Base-by-base conservation (phyloP, 2,329 filamentous ascomycete species). In the Claviceps citrina region DNA sequence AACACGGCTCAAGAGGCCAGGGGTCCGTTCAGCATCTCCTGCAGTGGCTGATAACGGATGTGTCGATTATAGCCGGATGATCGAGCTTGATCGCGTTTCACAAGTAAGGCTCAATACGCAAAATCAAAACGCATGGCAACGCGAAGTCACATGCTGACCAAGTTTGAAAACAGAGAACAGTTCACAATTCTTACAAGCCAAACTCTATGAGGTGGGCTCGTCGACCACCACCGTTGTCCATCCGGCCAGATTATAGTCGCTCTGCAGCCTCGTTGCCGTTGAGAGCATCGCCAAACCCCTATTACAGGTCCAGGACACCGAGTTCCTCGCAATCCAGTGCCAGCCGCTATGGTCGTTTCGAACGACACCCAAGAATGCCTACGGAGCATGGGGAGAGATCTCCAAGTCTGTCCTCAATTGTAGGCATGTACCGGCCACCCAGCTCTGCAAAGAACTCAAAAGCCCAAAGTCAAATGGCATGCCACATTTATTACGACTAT, bases 1-100 rank as follows among this genome's bases (percentile, higher is more conserved):
- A 20, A 67, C 71, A 34, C 67, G 72, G 15, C 54, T 76, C 26
- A 73, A 66, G 50, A 65, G 72, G 16, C 70, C 70, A 15, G 69
- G 69, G 3, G 57, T 68, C 28, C 61, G 66, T 31, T 61, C 68
- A 33, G 56, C 63, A 22, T 73, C 68, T 10, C 68, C 68, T 12
- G 66, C 66, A 35, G 50, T 70, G 39, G 65, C 64, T 5, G 64
- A 69, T 43, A 62, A 61, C 44, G 67, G 67, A 7, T 52, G 49
- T 34, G 52, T 70, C 38, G 67, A 71, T 49, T 69, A 69, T 49
- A 66, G 60, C 44, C 64, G 62, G 44, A 70, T 68, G 64, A 58
- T 65, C 41, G 66, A 66, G 46, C 63, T 69, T 51, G 63, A 71
- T 45, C 61, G 66, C 38, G 53, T 59, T 41, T 66, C 65, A 36